Conservation (phyloP, 78 protist genomes). For the Planoprotostelium fungivorum region DNA sequence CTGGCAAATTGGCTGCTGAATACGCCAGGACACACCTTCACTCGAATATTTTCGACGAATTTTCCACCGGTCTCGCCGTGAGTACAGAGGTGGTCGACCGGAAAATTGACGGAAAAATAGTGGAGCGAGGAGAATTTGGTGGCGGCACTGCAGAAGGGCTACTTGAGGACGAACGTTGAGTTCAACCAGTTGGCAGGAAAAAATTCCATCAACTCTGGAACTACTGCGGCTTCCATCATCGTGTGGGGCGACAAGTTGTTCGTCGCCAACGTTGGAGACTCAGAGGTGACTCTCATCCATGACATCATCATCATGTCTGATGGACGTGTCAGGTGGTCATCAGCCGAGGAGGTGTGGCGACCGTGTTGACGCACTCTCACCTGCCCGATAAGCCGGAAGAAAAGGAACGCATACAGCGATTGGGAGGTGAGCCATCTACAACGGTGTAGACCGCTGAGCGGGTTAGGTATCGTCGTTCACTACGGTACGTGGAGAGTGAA, state of each 20-base stretch:
- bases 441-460: neutral
- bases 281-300: slow-evolving; percentile 8
- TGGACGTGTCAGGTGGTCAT: slow-evolving; percentile 8
- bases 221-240: slow-evolving; percentile 38
- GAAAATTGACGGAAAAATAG: neutral
- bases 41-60: slow-evolving; percentile 10
- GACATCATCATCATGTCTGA: neutral
- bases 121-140: neutral
- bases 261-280: slow-evolving; percentile 40
- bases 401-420: slow-evolving; percentile 20
- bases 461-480: slow-evolving; percentile 11
- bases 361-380: slow-evolving; percentile 14
- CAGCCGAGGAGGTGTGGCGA: slow-evolving; percentile 9
- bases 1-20: slow-evolving; percentile 57
- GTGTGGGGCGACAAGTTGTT: neutral
- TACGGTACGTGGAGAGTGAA: slow-evolving; percentile 58
- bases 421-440: slow-evolving; percentile 15
- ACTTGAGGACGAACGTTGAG: slow-evolving; percentile 5
- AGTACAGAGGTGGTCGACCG: neutral
- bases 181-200: slow-evolving; percentile 28
- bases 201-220: slow-evolving; percentile 46
- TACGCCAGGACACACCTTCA: slow-evolving; percentile 19
- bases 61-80: neutral
- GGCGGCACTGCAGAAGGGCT: slow-evolving; percentile 5
- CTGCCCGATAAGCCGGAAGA: slow-evolving; percentile 31